A percentile compares a stretch with the other conserved stretches of the same genome.
Evolutionary conservation across 2,329 filamentous ascomycete genomes (phyloP).

Genomic region (Cladophialophora psammophila): DNA sequence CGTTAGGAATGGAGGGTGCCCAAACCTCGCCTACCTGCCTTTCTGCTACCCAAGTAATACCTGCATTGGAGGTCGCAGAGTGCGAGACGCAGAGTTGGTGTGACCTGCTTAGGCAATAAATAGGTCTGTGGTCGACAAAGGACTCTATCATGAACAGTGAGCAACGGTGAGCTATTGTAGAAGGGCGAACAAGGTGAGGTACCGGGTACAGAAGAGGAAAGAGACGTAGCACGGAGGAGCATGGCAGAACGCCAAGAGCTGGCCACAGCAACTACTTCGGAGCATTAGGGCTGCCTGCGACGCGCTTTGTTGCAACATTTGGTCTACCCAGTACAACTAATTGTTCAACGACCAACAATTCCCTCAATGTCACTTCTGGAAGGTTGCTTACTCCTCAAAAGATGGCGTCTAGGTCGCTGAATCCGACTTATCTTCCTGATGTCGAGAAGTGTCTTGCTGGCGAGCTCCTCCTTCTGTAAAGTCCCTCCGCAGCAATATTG

Average conservation of each 20-base stretch:
- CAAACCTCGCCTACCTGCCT: too few relatives aligned
- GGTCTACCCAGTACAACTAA: not conserved
- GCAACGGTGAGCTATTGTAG: too few relatives aligned
- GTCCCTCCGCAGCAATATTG: not conserved
- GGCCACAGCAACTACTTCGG: not conserved
- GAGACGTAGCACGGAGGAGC: too few relatives aligned
- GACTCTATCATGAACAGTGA: too few relatives aligned
- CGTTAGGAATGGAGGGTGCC: too few relatives aligned
- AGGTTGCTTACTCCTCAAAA: conserved; percentile 30
- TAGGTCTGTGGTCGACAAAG: too few relatives aligned
- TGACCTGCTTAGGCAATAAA: too few relatives aligned
- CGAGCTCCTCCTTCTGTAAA: conserved; percentile 33
- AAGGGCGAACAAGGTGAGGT: too few relatives aligned
- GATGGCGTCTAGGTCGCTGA: conserved; percentile 33
- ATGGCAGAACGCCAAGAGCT: not conserved
- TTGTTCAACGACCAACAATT: conserved; percentile 2
- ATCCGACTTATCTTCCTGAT: conserved; percentile 32
- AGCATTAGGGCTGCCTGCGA: conserved; percentile 16
- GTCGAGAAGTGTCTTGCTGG: conserved; percentile 45
- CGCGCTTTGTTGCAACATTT: conserved; percentile 15
- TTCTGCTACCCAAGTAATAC: too few relatives aligned
- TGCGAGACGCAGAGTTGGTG: too few relatives aligned
- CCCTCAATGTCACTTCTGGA: conserved; percentile 16
- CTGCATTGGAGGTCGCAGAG: too few relatives aligned
- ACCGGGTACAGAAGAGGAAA: too few relatives aligned